Base-by-base conservation (phyloP, 108 stramenopile genomes). In the Seminavis robusta region DNA sequence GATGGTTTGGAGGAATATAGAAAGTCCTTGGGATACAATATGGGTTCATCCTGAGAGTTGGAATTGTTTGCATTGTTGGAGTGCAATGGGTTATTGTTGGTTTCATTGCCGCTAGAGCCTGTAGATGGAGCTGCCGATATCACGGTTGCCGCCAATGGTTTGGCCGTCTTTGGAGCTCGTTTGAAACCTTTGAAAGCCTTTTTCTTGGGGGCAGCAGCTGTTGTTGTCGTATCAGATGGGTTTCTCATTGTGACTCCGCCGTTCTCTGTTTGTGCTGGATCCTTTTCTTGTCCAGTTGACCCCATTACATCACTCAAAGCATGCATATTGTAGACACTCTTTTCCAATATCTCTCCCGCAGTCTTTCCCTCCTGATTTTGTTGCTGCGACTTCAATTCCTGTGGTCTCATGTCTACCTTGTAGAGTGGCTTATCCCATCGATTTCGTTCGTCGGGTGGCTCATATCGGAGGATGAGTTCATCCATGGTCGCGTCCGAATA, bases 391-490 rank as follows among this genome's bases (percentile, higher is more conserved):
- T 26, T 46, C 21, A 41, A 34, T 42, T 27, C 43, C 54, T 26
- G 29, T 10, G 5, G 42, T 31, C 4, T 71, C 30, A 88, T 50
- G 59, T 93, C 84, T 11, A 88, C 69, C 11, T 72, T 72, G 56
- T 73, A 93, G 46, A 90, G 53, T 0, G 93, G 93, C 52, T 80
- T 76, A 57, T 94, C 93, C 93, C 93, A 94, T 58, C 93, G 73
- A 67, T 94, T 94, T 43, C 85, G 59, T 0, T 76, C 73, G 54
- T 90, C 87, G 15, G 93, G 93, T 27, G 93, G 88, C 69, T 94
- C 93, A 52, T 73, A 94, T n/a, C 88, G 68, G n/a, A 55, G 59
- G 6, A 90, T 75, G 24, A 94, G 50, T 42, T 82, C 87, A 47
- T 74, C 54, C 75, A 90, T 65, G 4, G 72, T 66, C 32, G 55